Evolutionary conservation across 2,329 filamentous ascomycete species (phyloP).

Genomic region (Cytospora paraplurivora): DNA sequence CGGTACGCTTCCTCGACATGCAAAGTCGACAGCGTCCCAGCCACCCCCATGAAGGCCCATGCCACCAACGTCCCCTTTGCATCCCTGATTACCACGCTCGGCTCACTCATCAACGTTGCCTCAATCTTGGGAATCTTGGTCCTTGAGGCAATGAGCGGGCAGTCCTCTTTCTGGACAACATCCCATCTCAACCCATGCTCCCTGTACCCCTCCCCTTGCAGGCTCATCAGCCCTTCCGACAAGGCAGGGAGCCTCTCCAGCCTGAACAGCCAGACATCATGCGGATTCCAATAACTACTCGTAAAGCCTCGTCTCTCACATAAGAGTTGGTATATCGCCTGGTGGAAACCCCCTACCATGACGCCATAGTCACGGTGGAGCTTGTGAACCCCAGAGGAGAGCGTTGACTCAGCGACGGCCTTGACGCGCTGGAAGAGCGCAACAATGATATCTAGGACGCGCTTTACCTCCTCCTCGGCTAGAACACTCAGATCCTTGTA

Average conservation of each 20-base stretch:
- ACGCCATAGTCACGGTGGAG: constrained; percentile 36
- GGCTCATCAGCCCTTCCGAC: constrained; percentile 23
- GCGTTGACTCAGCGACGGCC: constrained; percentile 31
- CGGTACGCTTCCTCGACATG: constrained; percentile 53
- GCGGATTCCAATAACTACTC: constrained; percentile 40
- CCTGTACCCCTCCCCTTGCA: constrained; percentile 34
- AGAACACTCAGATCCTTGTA: constrained; percentile 14
- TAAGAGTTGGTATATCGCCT: constrained; percentile 30
- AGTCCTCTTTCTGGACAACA: constrained; percentile 52
- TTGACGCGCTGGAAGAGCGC: constrained; percentile 36
- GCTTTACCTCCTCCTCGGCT: constrained; percentile 31
- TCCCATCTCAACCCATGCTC: constrained; percentile 59
- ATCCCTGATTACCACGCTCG: constrained; percentile 50
- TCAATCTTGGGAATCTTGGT: constrained; percentile 60
- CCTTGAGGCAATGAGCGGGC: constrained; percentile 55
- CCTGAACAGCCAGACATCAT: constrained; percentile 62
- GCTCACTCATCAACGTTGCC: constrained; percentile 47
- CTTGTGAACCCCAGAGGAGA: constrained; percentile 28
- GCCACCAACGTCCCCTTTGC: constrained; percentile 55
- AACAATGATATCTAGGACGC: constrained; percentile 39
- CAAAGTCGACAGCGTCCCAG: constrained; percentile 33
- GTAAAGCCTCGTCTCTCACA: constrained; percentile 35
- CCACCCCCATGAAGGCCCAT: constrained; percentile 62
- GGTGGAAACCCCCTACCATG: constrained; percentile 41
- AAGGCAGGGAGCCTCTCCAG: constrained; percentile 45